Evolutionary conservation across 768 basidiomycete genomes (phyloP).

Genomic region (Trametes cinnabarina): DNA sequence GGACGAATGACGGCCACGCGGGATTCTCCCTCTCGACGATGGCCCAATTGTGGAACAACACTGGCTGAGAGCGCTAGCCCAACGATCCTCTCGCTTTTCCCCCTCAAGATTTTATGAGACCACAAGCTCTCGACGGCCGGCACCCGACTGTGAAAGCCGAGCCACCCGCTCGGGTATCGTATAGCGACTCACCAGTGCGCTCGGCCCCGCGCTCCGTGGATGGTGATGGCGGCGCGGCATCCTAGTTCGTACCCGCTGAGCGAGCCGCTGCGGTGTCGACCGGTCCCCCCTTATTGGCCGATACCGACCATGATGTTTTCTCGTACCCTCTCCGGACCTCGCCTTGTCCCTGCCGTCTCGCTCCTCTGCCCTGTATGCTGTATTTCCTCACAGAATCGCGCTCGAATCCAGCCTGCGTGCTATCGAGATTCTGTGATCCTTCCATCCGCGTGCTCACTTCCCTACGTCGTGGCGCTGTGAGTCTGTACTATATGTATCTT

Average conservation of each 20-base stretch:
- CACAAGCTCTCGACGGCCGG: not conserved
- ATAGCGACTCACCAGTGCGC: no score
- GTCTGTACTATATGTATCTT: not conserved
- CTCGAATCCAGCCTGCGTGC: slow-evolving; percentile 1
- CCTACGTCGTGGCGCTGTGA: not conserved
- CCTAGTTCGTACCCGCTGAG: no score
- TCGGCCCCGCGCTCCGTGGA: no score
- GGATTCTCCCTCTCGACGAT: slow-evolving; percentile 8
- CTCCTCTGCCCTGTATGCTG: not conserved
- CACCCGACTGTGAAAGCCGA: not conserved
- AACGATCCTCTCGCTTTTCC: not conserved
- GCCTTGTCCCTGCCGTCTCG: not conserved
- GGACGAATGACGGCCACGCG: not conserved
- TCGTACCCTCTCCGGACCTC: no score
- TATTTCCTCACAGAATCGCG: not conserved
- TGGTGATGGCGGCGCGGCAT: no score
- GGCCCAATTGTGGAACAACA: slow-evolving; percentile 19
- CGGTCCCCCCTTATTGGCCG: no score
- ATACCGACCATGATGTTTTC: no score
- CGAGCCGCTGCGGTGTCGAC: no score
- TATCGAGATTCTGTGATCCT: slow-evolving; percentile 1
- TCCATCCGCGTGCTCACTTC: not conserved
- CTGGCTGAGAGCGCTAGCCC: slow-evolving; percentile 2
- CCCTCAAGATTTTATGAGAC: not conserved
- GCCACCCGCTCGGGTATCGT: not conserved